phyloP scores from a whole-genome alignment of 2,329 filamentous ascomycete species.

The Botryosphaeria dothidea region DNA sequence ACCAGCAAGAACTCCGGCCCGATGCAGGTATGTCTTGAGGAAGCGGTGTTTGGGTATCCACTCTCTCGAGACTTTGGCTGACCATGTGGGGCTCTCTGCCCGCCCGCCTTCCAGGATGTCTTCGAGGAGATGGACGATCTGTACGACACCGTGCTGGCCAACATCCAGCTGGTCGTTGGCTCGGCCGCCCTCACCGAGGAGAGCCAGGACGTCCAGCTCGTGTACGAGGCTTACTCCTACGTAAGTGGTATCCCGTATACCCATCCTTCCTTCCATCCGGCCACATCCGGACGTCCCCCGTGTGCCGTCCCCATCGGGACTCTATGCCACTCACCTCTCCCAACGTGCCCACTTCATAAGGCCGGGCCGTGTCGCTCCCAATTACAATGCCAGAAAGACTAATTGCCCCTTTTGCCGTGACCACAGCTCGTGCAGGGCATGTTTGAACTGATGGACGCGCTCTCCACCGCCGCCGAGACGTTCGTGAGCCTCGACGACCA shows the following conservation, averaged over 20 bases:
- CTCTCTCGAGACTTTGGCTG: too few species aligned
- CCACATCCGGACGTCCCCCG: neutral
- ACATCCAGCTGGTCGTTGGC: constrained; percentile 18
- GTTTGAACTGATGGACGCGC: constrained; percentile 19
- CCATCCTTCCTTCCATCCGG: neutral
- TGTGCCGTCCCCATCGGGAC: neutral
- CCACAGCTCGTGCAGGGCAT: constrained; percentile 16
- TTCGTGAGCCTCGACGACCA: constrained; percentile 14
- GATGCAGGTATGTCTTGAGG: constrained; percentile 3
- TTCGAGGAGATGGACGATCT: constrained; percentile 20
- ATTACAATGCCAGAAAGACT: too few species aligned
- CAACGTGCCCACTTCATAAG: too few species aligned
- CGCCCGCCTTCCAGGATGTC: neutral
- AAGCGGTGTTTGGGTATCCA: too few species aligned
- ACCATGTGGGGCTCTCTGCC: neutral
- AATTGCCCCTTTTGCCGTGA: too few species aligned
- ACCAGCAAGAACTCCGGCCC: constrained; percentile 8
- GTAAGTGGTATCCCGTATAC: neutral
- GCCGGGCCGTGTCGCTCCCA: too few species aligned
- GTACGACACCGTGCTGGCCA: constrained; percentile 17
- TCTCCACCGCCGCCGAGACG: neutral
- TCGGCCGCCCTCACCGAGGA: constrained; percentile 3
- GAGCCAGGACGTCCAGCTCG: constrained; percentile 16
- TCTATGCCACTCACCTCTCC: neutral
- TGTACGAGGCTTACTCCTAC: constrained; percentile 20